Evolutionary conservation across 768 basidiomycete genomes (phyloP).

Genomic region (Rhodotorula graminis): DNA sequence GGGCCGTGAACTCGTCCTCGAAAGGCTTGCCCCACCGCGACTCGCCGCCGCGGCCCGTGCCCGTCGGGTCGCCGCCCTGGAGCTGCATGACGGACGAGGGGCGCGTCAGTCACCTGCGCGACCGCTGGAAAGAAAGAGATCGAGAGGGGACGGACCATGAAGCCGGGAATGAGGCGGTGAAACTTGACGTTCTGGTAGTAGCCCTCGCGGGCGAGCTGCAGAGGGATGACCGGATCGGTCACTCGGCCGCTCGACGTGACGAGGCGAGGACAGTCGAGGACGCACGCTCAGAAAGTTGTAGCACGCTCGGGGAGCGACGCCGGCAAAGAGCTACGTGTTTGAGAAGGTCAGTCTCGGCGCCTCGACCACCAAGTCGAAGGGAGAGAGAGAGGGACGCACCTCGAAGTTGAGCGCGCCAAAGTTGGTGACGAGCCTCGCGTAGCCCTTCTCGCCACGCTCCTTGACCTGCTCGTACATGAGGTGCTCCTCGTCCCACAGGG

Average conservation of each 20-base stretch:
- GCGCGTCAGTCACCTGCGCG: neutral
- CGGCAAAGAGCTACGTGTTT: conserved; percentile 68
- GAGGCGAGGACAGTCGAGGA: neutral
- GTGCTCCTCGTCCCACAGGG: conserved; percentile 99
- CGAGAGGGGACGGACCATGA: conserved; percentile 63
- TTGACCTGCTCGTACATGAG: conserved; percentile 94
- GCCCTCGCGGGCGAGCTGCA: conserved; percentile 69
- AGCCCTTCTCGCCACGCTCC: conserved; percentile 86
- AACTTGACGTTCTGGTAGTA: conserved; percentile 88
- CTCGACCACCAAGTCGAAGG: neutral
- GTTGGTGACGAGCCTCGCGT: conserved; percentile 91
- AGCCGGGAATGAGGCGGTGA: conserved; percentile 87
- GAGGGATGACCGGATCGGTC: too few species aligned
- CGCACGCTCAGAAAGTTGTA: conserved; percentile 81
- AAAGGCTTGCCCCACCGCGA: conserved; percentile 95
- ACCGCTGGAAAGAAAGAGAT: too few species aligned
- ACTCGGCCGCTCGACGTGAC: neutral
- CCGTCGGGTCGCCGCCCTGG: conserved; percentile 97
- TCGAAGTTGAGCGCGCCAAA: conserved; percentile 39
- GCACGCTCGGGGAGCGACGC: conserved; percentile 95
- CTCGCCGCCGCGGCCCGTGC: conserved; percentile 87
- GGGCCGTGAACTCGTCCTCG: conserved; percentile 84
- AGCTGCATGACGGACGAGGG: conserved; percentile 53
- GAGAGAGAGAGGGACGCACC: neutral
- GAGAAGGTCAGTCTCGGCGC: neutral